Percentiles rank a stretch among this genome's conserved stretches.
Conservation (phyloP, 1,284 basidiomycete genomes). For the Sporisorium sorghi region DNA sequence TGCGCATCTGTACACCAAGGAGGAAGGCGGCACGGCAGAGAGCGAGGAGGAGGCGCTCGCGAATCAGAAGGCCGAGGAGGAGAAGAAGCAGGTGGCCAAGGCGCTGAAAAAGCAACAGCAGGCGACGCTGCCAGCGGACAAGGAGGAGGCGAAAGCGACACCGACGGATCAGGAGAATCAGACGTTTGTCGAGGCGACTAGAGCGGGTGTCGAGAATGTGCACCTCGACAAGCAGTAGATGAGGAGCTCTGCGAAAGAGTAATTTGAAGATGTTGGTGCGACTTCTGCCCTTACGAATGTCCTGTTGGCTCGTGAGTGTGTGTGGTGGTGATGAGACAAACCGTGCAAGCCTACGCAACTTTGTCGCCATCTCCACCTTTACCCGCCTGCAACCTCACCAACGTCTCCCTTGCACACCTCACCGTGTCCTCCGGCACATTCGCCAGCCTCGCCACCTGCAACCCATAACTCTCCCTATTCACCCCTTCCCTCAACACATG, state of each 20-base stretch:
- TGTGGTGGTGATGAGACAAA: neutral
- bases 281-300: neutral
- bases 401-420: conserved; percentile 4
- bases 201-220: conserved; percentile 25
- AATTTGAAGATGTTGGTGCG: neutral
- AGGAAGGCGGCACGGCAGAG: conserved; percentile 58
- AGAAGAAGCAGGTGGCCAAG: conserved; percentile 37
- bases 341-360: too few relatives aligned
- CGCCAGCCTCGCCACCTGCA: conserved; percentile 89
- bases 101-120: conserved; percentile 19
- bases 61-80: conserved; percentile 44
- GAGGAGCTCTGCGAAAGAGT: neutral
- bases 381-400: conserved; percentile 9
- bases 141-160: conserved; percentile 4
- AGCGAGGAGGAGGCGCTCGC: conserved; percentile 51
- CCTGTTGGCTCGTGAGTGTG: neutral
- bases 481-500: conserved; percentile 84
- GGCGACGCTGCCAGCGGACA: conserved; percentile 24
- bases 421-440: conserved; percentile 76
- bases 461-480: conserved; percentile 89
- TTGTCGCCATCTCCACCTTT: too few relatives aligned
- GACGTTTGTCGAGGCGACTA: conserved; percentile 43
- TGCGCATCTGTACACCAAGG: conserved; percentile 53
- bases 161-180: conserved; percentile 29
- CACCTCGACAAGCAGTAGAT: conserved; percentile 21